A percentile compares a stretch with the other conserved stretches of the same genome.
These are phyloP conservation scores for Anacardium occidentale DNA, from an alignment of 345 rosid genomes.

Conservation along the genomic window DNA sequence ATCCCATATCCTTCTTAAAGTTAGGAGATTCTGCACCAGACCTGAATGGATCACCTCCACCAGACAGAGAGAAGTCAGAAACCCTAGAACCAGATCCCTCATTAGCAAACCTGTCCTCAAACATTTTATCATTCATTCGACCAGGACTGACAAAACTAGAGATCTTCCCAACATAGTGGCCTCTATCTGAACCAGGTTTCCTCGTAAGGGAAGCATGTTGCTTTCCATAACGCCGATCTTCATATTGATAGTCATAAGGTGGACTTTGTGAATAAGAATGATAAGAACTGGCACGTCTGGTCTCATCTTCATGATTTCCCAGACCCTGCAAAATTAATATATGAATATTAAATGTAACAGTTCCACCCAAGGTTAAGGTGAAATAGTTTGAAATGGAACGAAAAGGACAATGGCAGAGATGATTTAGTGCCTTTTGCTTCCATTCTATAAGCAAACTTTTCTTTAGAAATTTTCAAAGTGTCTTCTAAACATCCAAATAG, in stretches of 20 bases:
- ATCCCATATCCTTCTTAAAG: conserved; percentile 57
- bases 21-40: conserved; percentile 66
- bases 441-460: neutral
- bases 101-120: conserved; percentile 78
- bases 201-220: conserved; percentile 59
- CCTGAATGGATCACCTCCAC: conserved; percentile 75
- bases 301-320: conserved; percentile 56
- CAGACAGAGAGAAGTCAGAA: conserved; percentile 80
- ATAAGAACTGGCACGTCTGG: conserved; percentile 90
- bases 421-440: neutral
- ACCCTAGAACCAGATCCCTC: conserved; percentile 81
- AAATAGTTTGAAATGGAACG: conserved; percentile 15
- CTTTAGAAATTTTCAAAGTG: neutral
- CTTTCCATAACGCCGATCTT: conserved; percentile 83
- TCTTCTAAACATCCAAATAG: conserved; percentile 1
- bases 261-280: conserved; percentile 99
- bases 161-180: conserved; percentile 52
- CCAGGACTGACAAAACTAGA: conserved; percentile 88
- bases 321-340: conserved; percentile 53
- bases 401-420: conserved; percentile 10
- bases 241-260: conserved; percentile 96
- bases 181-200: conserved; percentile 92
- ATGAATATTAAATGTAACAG: conserved; percentile 22
- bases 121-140: conserved; percentile 50
- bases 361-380: conserved; percentile 19